Percentiles rank a stretch among this genome's conserved stretches.
phyloP scores from a whole-genome alignment of 1,284 basidiomycete genomes.

The Cryptococcus neoformans region DNA sequence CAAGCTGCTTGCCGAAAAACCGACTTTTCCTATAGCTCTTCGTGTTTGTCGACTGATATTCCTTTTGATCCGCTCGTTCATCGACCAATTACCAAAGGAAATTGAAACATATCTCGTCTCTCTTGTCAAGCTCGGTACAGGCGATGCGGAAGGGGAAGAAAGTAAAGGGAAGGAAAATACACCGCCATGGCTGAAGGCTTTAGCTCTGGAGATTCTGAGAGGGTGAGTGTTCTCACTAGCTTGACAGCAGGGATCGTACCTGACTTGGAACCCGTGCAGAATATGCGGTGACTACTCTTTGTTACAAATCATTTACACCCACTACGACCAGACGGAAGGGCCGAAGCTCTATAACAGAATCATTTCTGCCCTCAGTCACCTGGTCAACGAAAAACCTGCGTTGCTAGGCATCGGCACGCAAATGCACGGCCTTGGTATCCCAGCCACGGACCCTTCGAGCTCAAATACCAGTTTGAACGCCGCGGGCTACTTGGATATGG shows the following conservation, averaged over 20 bases:
- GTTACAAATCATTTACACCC: slow-evolving; percentile 73
- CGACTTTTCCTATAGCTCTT: slow-evolving; percentile 80
- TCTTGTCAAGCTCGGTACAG: slow-evolving; percentile 71
- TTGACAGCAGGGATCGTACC: background rate
- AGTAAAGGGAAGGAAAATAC: slow-evolving; percentile 21
- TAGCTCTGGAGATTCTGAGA: slow-evolving; percentile 87
- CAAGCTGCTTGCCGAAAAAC: slow-evolving; percentile 76
- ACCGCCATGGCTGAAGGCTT: slow-evolving; percentile 81
- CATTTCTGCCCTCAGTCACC: slow-evolving; percentile 72
- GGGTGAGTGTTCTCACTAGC: slow-evolving; percentile 54
- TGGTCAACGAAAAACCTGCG: slow-evolving; percentile 81
- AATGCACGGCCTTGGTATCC: slow-evolving; percentile 72
- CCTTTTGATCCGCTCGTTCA: slow-evolving; percentile 88
- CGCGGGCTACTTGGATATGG: slow-evolving; percentile 57
- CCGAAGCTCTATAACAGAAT: slow-evolving; percentile 72
- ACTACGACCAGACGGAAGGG: slow-evolving; percentile 65
- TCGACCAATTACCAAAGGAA: slow-evolving; percentile 71
- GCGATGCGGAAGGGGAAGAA: slow-evolving; percentile 54
- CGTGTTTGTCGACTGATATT: slow-evolving; percentile 91
- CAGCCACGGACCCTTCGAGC: slow-evolving; percentile 24
- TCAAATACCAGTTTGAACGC: slow-evolving; percentile 7
- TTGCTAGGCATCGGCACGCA: slow-evolving; percentile 73
- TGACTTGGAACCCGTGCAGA: slow-evolving; percentile 40
- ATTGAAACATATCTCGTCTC: slow-evolving; percentile 80
- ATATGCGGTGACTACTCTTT: slow-evolving; percentile 79